Conservation (phyloP, 2,329 filamentous ascomycete genomes). For the Pleomassaria siparia region DNA sequence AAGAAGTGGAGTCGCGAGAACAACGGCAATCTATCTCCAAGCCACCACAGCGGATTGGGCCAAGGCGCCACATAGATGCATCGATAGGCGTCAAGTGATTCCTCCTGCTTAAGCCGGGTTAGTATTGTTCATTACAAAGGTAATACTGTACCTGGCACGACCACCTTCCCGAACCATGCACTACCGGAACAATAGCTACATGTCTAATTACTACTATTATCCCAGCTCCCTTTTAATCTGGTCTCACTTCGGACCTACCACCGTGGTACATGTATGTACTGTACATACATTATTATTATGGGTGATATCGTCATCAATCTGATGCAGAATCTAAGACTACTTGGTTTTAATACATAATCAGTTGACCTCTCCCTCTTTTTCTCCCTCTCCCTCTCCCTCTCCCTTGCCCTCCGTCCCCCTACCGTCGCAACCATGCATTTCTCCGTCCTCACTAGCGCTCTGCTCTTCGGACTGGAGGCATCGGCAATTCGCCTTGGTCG, state of each 20-base stretch:
- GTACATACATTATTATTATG: too few relatives aligned
- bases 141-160: slow-evolving; percentile 18
- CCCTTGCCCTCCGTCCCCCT: background rate
- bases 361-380: slow-evolving; percentile 4
- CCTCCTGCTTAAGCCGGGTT: slow-evolving; percentile 31
- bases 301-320: slow-evolving; percentile 17
- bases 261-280: too few relatives aligned
- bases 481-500: slow-evolving; percentile 22
- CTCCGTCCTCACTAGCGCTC: slow-evolving; percentile 19
- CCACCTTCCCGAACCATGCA: slow-evolving; percentile 32
- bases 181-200: slow-evolving; percentile 11
- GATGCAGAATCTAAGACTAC: slow-evolving; percentile 1
- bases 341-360: too few relatives aligned
- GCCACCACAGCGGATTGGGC: background rate
- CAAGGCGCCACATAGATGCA: slow-evolving; percentile 7
- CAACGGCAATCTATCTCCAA: too few relatives aligned
- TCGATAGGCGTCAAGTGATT: slow-evolving; percentile 21
- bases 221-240: too few relatives aligned
- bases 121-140: too few relatives aligned
- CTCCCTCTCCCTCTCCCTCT: slow-evolving; percentile 1
- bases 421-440: slow-evolving; percentile 23
- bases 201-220: slow-evolving; percentile 13
- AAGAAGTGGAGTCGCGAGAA: too few relatives aligned
- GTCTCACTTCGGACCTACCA: too few relatives aligned
- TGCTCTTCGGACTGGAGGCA: slow-evolving; percentile 29